These are phyloP conservation scores for Avena eriantha DNA, from an alignment of 176 grass and related monocot species.

Conservation along the genomic window DNA sequence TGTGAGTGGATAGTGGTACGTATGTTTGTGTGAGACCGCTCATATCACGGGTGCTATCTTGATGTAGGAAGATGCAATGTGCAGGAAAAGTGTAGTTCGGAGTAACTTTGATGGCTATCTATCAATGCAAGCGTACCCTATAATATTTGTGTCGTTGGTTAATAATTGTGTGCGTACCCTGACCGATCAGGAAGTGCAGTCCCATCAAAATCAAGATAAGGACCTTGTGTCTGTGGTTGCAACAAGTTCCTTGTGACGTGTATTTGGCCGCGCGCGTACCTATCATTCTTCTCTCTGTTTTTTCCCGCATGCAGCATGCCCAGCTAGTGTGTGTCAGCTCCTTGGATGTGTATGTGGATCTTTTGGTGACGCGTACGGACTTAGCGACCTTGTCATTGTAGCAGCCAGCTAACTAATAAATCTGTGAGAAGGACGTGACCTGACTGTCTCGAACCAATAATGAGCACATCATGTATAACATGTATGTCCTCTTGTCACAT, in stretches of 20 bases:
- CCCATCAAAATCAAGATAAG: not conserved
- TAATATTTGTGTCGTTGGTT: too few species aligned
- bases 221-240: not conserved
- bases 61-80: not conserved
- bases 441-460: not conserved
- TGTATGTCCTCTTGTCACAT: conserved; percentile 21
- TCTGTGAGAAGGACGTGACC: not conserved
- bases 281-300: not conserved
- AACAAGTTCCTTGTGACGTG: not conserved
- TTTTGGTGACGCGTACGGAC: conserved; percentile 4
- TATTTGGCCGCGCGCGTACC: not conserved
- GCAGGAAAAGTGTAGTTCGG: not conserved
- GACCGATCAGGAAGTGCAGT: not conserved
- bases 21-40: too few species aligned
- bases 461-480: not conserved
- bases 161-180: too few species aligned
- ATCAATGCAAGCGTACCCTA: too few species aligned
- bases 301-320: too few species aligned
- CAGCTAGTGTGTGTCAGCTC: not conserved
- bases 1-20: not conserved
- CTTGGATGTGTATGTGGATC: not conserved
- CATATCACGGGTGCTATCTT: not conserved
- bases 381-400: conserved; percentile 1
- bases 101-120: too few species aligned
- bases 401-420: conserved; percentile 8